Conservation (phyloP, 176 grass and related monocot genomes). For the barley (Hordeum vulgare) region DNA sequence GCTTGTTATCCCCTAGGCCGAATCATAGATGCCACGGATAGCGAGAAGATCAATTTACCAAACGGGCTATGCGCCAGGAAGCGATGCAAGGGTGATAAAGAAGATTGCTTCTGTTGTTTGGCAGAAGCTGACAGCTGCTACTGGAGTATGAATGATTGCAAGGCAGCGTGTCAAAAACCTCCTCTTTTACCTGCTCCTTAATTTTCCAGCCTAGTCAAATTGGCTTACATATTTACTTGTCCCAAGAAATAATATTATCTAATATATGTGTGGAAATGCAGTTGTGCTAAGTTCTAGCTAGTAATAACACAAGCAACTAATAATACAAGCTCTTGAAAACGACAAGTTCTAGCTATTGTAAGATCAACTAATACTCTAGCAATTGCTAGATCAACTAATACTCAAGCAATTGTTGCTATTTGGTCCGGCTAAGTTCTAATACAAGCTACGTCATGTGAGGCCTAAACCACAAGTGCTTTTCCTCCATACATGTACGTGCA, state of each 20-base stretch:
- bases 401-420: too few relatives aligned
- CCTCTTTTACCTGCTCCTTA: too few relatives aligned
- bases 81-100: background rate
- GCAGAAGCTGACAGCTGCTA: background rate
- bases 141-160: background rate
- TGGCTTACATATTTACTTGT: background rate
- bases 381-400: background rate
- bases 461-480: too few relatives aligned
- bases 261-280: background rate
- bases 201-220: background rate
- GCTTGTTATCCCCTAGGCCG: background rate
- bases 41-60: background rate
- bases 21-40: background rate
- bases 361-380: too few relatives aligned
- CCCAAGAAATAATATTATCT: background rate
- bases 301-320: too few relatives aligned
- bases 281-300: too few relatives aligned
- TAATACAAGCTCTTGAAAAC: too few relatives aligned
- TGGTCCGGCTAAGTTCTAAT: too few relatives aligned
- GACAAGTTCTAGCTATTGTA: too few relatives aligned
- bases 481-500: too few relatives aligned
- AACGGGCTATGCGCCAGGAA: background rate
- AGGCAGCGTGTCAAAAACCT: background rate
- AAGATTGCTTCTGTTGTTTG: background rate
- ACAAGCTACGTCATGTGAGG: too few relatives aligned